A percentile compares a stretch with the other conserved stretches of the same genome.
Conservation (phyloP, 148 eudicot species). For the Vaccinium vitisidaea region DNA sequence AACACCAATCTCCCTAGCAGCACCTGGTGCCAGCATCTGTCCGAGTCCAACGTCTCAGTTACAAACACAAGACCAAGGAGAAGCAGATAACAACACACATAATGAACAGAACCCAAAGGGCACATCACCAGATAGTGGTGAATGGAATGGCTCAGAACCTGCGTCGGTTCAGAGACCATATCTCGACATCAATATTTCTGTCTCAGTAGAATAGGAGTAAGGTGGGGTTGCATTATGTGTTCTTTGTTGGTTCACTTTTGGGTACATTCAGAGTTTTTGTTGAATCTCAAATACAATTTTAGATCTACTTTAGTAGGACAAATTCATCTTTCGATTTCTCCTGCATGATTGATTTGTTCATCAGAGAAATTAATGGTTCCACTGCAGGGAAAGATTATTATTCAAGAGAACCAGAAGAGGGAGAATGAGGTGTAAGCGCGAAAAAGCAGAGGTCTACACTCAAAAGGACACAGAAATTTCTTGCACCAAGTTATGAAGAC, state of each 20-base stretch:
- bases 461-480: neutral
- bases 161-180: constrained; percentile 25
- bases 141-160: constrained; percentile 30
- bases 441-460: neutral
- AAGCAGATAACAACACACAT: constrained; percentile 34
- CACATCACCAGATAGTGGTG: constrained; percentile 32
- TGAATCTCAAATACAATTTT: neutral
- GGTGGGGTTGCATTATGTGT: neutral
- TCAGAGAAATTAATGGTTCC: neutral
- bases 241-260: neutral
- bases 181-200: constrained; percentile 42
- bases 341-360: neutral
- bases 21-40: constrained; percentile 20
- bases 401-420: too few relatives aligned
- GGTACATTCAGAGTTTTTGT: neutral
- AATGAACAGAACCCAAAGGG: constrained; percentile 37
- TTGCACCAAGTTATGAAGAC: neutral
- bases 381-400: too few relatives aligned
- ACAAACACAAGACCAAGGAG: constrained; percentile 25
- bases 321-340: neutral
- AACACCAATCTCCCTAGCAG: constrained; percentile 41
- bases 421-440: too few relatives aligned
- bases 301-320: constrained; percentile 6
- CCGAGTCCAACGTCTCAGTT: constrained; percentile 23
- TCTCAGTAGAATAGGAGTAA: constrained; percentile 24